Conservation (phyloP, 352 stramenopile genomes). For the Phytophthora sojae region DNA sequence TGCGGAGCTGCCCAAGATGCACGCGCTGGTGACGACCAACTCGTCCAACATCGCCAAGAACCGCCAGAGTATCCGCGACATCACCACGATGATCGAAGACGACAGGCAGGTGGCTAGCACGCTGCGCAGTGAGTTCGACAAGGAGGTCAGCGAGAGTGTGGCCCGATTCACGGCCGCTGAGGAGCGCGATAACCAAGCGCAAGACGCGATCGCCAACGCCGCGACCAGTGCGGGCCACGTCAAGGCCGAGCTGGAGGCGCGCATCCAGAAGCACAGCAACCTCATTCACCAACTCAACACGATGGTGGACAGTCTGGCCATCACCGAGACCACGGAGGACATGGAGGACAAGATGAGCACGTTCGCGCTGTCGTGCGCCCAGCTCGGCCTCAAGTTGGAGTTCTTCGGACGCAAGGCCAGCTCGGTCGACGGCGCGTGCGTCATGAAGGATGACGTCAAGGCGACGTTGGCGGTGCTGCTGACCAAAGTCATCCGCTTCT, state of each 20-base stretch:
- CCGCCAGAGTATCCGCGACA: constrained; percentile 46
- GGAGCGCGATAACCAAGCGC: constrained; percentile 36
- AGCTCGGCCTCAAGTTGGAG: constrained; percentile 65
- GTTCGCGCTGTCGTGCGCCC: constrained; percentile 56
- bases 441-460: constrained; percentile 41
- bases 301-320: constrained; percentile 66
- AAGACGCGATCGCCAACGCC: constrained; percentile 44
- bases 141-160: constrained; percentile 35
- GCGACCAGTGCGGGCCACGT: constrained; percentile 30
- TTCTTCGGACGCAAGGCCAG: constrained; percentile 47
- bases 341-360: constrained; percentile 68
- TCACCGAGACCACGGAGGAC: constrained; percentile 59
- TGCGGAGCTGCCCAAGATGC: constrained; percentile 61
- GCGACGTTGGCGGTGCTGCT: constrained; percentile 55
- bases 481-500: constrained; percentile 64
- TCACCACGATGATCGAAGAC: constrained; percentile 42
- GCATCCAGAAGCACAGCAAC: constrained; percentile 61
- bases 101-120: constrained; percentile 34
- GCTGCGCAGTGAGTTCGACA: constrained; percentile 39
- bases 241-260: constrained; percentile 47
- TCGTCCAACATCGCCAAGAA: constrained; percentile 54
- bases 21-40: constrained; percentile 47
- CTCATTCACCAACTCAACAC: constrained; percentile 74
- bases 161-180: constrained; percentile 38
- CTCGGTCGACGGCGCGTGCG: constrained; percentile 17